Evolutionary conservation across 169 alveolate genomes (phyloP).

Genomic region (Miamiensis avidus): DNA sequence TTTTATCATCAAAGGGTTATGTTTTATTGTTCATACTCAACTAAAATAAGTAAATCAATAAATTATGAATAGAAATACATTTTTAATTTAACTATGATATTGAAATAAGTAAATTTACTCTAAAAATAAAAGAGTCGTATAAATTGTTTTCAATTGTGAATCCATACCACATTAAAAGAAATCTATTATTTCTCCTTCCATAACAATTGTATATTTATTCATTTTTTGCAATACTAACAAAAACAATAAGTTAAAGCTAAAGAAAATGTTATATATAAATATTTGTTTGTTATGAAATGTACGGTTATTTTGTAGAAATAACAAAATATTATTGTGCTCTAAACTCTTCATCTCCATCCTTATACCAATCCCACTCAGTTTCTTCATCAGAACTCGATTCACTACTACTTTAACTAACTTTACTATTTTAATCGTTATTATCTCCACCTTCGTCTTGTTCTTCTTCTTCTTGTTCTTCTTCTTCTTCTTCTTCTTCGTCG

Average conservation of each 20-base stretch:
- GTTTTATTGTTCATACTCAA: background rate
- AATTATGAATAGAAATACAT: too few species aligned
- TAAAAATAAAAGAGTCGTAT: slow-evolving; percentile 14
- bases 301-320: too few species aligned
- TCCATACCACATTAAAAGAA: slow-evolving; percentile 23
- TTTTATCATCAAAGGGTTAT: background rate
- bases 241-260: too few species aligned
- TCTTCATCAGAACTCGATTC: background rate
- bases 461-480: background rate
- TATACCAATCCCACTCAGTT: background rate
- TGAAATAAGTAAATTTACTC: background rate
- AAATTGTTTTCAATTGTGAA: slow-evolving; percentile 16
- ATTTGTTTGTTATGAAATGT: too few species aligned
- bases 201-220: slow-evolving; percentile 21
- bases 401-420: background rate
- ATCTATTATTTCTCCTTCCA: slow-evolving; percentile 27
- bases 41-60: background rate
- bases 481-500: background rate
- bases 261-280: too few species aligned
- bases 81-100: too few species aligned
- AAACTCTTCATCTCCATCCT: too few species aligned
- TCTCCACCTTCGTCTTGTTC: background rate
- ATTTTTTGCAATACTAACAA: background rate
- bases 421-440: too few species aligned
- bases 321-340: too few species aligned